These are phyloP conservation scores for Citrus medica DNA, from an alignment of 345 rosid species.

Conservation along the genomic window DNA sequence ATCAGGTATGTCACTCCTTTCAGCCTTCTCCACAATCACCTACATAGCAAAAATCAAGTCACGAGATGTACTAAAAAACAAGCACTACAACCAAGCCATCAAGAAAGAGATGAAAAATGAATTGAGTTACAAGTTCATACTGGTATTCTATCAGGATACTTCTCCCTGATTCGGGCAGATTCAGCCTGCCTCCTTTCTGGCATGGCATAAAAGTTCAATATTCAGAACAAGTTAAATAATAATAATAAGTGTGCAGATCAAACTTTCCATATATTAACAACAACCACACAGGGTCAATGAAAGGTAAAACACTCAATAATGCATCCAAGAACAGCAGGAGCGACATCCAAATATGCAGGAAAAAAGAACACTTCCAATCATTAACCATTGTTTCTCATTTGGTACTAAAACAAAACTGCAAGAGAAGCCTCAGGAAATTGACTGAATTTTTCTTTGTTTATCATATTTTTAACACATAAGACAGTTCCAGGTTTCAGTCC, in stretches of 20 bases:
- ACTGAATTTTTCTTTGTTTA: neutral
- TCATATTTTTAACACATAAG: neutral
- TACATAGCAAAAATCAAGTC: slow-evolving; percentile 2
- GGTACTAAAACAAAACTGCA: neutral
- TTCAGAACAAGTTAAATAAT: neutral
- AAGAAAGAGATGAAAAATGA: neutral
- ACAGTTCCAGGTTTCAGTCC: neutral
- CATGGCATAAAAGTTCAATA: neutral
- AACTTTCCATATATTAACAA: neutral
- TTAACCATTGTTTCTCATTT: neutral
- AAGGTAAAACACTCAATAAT: neutral
- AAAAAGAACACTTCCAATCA: too few relatives aligned
- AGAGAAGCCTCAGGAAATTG: neutral
- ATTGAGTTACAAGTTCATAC: slow-evolving; percentile 25
- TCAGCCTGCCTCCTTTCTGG: slow-evolving; percentile 73
- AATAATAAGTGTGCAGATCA: neutral
- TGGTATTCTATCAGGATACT: slow-evolving; percentile 74
- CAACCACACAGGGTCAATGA: neutral
- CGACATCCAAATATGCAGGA: neutral
- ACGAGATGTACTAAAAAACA: neutral
- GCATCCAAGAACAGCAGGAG: neutral
- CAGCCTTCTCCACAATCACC: slow-evolving; percentile 56
- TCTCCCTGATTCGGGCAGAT: slow-evolving; percentile 62
- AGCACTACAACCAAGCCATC: neutral
- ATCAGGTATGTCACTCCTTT: slow-evolving; percentile 47